phyloP scores from a whole-genome alignment of 2,329 filamentous ascomycete genomes.

The Blumeria graminis region DNA sequence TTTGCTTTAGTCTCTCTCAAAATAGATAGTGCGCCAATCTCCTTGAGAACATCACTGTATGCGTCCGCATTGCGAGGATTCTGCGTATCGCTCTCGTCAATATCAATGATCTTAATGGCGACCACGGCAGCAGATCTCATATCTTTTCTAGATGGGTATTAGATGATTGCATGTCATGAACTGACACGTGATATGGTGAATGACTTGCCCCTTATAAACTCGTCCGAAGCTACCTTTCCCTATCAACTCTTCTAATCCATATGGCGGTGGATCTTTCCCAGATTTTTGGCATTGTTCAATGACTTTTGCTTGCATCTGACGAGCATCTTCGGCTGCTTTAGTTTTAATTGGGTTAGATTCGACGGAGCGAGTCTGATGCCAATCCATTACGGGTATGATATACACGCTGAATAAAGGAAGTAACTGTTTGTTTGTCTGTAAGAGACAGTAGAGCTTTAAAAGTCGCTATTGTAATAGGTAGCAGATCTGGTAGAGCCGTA shows the following conservation, averaged over 20 bases:
- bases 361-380: conserved; percentile 1
- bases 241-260: conserved; percentile 46
- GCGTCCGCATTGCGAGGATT: conserved; percentile 41
- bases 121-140: conserved; percentile 26
- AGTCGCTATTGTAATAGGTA: too few species aligned
- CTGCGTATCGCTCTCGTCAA: conserved; percentile 49
- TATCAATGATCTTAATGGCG: conserved; percentile 64
- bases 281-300: conserved; percentile 34
- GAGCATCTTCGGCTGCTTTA: conserved; percentile 34
- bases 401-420: too few species aligned
- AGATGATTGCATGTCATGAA: neutral
- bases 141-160: conserved; percentile 10
- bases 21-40: conserved; percentile 44
- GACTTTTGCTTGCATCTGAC: conserved; percentile 41
- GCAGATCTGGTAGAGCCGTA: too few species aligned
- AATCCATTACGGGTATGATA: neutral
- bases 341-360: conserved; percentile 7
- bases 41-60: conserved; percentile 44
- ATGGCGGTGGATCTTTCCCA: conserved; percentile 36
- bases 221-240: conserved; percentile 53
- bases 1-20: conserved; percentile 49
- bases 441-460: too few species aligned
- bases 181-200: conserved; percentile 3
- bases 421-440: too few species aligned
- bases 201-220: conserved; percentile 36